Base-by-base conservation (phyloP, 257 asterid genomes). In the Fraxinus pennsylvanica region DNA sequence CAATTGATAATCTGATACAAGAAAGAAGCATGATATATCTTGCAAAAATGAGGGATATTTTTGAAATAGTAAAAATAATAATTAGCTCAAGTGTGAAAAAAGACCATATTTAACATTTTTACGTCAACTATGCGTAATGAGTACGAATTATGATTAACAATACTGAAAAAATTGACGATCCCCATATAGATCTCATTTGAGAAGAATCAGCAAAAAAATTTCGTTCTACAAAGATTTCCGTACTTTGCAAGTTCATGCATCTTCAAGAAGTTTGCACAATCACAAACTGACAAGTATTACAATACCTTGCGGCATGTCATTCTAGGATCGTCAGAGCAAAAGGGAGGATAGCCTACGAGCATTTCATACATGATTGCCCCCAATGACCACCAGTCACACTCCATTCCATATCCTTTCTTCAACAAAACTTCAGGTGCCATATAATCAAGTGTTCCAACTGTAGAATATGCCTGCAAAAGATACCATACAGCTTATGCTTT, bases 341-440 rank as follows among this genome's bases (percentile, higher is more conserved):
- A 95, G 13, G 99, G 99, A 76, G 99, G 98, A 82, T 93, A 95
- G 7, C 99, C 99, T 19, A 89, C 69, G 75, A 95, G 96, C 99
- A 94, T 94, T 84, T 94, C 98, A 1, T 87, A 94, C 92, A 94
- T 82, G 68, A 94, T 94, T 27, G 97, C 99, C 50, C 99, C 99
- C 81, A 95, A 74, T 25, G 98, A 93, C 99, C 99, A 95, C 99
- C 99, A 95, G 76, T 95, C 99, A 71, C 99, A 95, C 88, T 95
- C 99, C 92, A 95, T 87, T 71, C 98, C 99, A 45, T 95, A 95
- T 86, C 99, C 99, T 82, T 88, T 95, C 85, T 95, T 95, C 83
- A 95, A 79, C 77, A 95, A 85, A 74, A 95, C 94, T 80, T 93
- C 99, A 1, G 99, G 99, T 82, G 99, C 99, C 99, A 95, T 95